Base-by-base conservation (phyloP, 331 rosid species). In the Prunus yedoensis region DNA sequence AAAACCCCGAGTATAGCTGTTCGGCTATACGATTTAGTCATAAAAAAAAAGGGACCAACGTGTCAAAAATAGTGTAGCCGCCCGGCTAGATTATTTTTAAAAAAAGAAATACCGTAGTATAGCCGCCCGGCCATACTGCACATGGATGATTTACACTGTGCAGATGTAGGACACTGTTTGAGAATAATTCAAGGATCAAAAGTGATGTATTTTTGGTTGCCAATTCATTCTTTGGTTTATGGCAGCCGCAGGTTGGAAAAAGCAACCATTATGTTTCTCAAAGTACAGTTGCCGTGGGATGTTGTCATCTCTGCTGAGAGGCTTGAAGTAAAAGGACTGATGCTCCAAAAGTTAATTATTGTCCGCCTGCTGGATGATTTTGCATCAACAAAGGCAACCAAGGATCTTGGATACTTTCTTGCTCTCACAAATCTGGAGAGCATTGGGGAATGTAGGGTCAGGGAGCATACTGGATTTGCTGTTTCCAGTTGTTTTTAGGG, bases 371-470 rank as follows among this genome's bases (percentile, higher is more conserved):
- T 92, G 60, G 85, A 80, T 23, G 92, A 89, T 46, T 90, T 94
- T 80, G 80, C 99, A 12, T 67, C 64, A 1, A 94, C 83, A 70
- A 92, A 78, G 76, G 97, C 93, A 3, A 81, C 96, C 5, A 87
- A 90, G 64, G 96, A 94, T 76, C 85, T 86, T 2, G 97, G 97
- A 0, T 92, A 89, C 85, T 86, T 81, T 68, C 84, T 88, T 53
- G 96, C 92, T 0, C 89, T 94, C 67, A 94, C 89, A 3, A 85
- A 90, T 4, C 75, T 92, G 69, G 97, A 94, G 53, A 88, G 51
- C 8, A 82, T 90, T 5, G 97, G 97, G 27, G 97, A 89, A 75
- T 97, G 97, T 38, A 90, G 82, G 75, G 93, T 94, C 27, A 79
- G 97, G 73, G 93, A 86, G 46, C 87, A 75, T 10, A 82, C 91